A percentile compares a stretch with the other conserved stretches of the same genome.
These are phyloP conservation scores for Lomentospora prolificans DNA, from an alignment of 2,329 filamentous ascomycete species.

Conservation along the genomic window DNA sequence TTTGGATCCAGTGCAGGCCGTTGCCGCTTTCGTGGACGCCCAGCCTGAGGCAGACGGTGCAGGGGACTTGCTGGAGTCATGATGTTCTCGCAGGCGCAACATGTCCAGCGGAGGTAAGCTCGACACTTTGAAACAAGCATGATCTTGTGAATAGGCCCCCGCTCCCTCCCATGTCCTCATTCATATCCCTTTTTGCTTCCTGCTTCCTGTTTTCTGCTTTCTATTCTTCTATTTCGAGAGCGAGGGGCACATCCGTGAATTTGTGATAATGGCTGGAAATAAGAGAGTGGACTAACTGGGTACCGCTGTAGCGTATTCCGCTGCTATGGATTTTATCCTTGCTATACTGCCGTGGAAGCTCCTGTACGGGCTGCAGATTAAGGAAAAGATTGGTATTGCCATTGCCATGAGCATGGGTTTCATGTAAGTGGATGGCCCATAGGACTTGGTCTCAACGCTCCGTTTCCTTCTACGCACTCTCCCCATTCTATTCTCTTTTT, in stretches of 20 bases:
- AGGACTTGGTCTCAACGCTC: too few species aligned
- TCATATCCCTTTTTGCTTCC: too few species aligned
- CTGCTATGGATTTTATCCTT: conserved; percentile 13
- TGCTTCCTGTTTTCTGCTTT: neutral
- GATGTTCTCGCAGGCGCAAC: conserved; percentile 9
- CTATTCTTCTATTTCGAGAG: neutral
- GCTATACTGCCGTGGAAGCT: conserved; percentile 17
- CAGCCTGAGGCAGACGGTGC: conserved; percentile 12
- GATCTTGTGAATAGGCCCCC: too few species aligned
- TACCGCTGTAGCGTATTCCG: conserved; percentile 11
- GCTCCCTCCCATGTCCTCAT: too few species aligned
- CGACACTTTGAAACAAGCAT: too few species aligned
- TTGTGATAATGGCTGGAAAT: neutral
- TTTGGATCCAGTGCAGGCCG: conserved; percentile 17
- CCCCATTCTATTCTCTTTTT: neutral
- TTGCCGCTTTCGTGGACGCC: conserved; percentile 16
- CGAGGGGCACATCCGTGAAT: conserved; percentile 2
- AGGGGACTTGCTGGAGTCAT: conserved; percentile 9
- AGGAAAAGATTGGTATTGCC: conserved; percentile 17
- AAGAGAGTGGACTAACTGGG: too few species aligned
- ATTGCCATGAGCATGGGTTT: neutral
- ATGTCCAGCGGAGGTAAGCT: neutral
- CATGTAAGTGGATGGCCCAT: neutral
- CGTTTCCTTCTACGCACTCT: too few species aligned
- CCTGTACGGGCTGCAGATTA: conserved; percentile 17